Evolutionary conservation across 108 stramenopile genomes (phyloP).

Genomic region (Skeletonema menzelii): DNA sequence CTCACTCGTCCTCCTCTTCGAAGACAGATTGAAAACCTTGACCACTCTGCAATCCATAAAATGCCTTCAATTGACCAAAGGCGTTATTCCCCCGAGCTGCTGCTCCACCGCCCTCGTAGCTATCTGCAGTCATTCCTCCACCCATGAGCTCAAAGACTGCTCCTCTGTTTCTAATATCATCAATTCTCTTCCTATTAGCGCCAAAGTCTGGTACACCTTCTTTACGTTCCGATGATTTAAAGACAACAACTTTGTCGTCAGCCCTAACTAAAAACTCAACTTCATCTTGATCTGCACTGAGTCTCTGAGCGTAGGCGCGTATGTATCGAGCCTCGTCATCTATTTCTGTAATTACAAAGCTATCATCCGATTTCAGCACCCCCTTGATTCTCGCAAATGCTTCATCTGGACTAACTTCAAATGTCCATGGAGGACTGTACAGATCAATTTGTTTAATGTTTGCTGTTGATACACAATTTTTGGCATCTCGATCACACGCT

Average conservation of each 20-base stretch:
- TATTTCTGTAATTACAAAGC: slow-evolving; percentile 45
- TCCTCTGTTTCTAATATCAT: slow-evolving; percentile 62
- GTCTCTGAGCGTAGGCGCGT: slow-evolving; percentile 54
- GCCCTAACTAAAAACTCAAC: slow-evolving; percentile 70
- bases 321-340: slow-evolving; percentile 59
- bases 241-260: slow-evolving; percentile 70
- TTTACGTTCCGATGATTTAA: slow-evolving; percentile 48
- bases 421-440: slow-evolving; percentile 84
- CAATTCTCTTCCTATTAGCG: slow-evolving; percentile 60
- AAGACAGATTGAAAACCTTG: slow-evolving; percentile 77
- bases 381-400: slow-evolving; percentile 78
- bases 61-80: slow-evolving; percentile 83
- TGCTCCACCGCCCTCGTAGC: slow-evolving; percentile 43
- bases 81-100: slow-evolving; percentile 51
- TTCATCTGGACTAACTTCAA: slow-evolving; percentile 62
- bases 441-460: slow-evolving; percentile 64
- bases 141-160: slow-evolving; percentile 82
- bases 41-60: slow-evolving; percentile 81
- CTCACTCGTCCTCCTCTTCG: slow-evolving; percentile 42
- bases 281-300: slow-evolving; percentile 46
- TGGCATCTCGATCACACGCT: slow-evolving; percentile 17
- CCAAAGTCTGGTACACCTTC: slow-evolving; percentile 70
- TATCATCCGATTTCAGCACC: slow-evolving; percentile 55
- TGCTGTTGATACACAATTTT: slow-evolving; percentile 73
- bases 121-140: slow-evolving; percentile 54